phyloP scores from a whole-genome alignment of 257 asterid species.

The Gynochthodes officinalis region DNA sequence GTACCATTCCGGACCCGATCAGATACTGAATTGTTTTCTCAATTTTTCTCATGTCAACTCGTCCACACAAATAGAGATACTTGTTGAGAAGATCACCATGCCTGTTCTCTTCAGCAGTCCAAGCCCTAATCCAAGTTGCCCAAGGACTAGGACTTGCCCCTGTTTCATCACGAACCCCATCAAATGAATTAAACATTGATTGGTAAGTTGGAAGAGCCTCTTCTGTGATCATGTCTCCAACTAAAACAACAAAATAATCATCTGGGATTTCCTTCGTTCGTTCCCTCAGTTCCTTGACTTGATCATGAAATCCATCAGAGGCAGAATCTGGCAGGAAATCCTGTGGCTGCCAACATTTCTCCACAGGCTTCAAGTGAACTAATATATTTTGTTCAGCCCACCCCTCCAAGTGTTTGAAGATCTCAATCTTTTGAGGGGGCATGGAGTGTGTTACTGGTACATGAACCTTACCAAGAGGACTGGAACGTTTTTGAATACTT shows the following conservation, averaged over 20 bases:
- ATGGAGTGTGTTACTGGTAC: constrained; percentile 71
- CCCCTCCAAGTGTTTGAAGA: constrained; percentile 54
- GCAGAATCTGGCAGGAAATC: constrained; percentile 77
- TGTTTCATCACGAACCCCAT: constrained; percentile 76
- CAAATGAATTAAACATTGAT: constrained; percentile 72
- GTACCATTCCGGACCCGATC: too few relatives aligned
- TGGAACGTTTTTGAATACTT: constrained; percentile 47
- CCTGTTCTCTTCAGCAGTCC: constrained; percentile 85
- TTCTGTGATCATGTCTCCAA: constrained; percentile 86
- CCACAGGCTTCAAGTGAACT: too few relatives aligned
- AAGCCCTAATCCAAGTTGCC: constrained; percentile 77
- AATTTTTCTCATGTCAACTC: constrained; percentile 71
- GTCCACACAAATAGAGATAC: constrained; percentile 65
- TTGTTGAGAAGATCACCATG: constrained; percentile 79
- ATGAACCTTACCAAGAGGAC: constrained; percentile 56
- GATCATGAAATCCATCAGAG: constrained; percentile 68
- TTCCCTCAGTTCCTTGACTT: constrained; percentile 61
- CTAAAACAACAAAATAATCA: constrained; percentile 64
- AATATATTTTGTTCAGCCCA: constrained; percentile 75
- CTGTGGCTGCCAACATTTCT: constrained; percentile 81
- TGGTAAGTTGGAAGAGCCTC: constrained; percentile 85
- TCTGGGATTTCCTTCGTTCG: constrained; percentile 71
- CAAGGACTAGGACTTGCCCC: constrained; percentile 78
- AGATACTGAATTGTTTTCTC: constrained; percentile 79
- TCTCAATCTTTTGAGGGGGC: constrained; percentile 69